Evolutionary conservation across 805 yeast genomes (phyloP).

Genomic region (Candida insectalens): DNA sequence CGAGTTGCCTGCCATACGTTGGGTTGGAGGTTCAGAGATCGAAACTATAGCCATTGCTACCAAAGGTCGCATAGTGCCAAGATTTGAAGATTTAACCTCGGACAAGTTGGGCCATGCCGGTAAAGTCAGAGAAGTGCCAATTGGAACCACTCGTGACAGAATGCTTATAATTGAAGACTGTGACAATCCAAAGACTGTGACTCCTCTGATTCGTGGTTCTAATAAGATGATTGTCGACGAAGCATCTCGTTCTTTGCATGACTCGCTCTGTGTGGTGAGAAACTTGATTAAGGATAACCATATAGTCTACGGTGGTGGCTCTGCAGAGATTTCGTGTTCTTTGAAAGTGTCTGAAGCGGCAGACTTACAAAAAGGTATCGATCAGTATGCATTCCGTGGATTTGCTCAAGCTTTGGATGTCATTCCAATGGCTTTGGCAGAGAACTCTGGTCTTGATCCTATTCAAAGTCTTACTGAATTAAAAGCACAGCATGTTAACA

Average conservation of each 20-base stretch:
- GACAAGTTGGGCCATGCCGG: conserved; percentile 88
- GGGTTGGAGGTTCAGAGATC: conserved; percentile 98
- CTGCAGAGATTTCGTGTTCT: conserved; percentile 92
- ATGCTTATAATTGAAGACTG: conserved; percentile 93
- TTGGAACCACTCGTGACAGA: conserved; percentile 94
- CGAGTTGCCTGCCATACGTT: conserved; percentile 89
- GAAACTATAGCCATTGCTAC: conserved; percentile 97
- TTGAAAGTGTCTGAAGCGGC: conserved; percentile 87
- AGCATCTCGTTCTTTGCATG: conserved; percentile 93
- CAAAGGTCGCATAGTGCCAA: conserved; percentile 91
- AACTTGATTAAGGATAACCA: conserved; percentile 86
- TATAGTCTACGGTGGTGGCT: conserved; percentile 99
- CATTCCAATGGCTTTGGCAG: conserved; percentile 92
- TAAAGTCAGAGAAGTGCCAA: conserved; percentile 73
- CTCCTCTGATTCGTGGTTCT: conserved; percentile 90
- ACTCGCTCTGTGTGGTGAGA: conserved; percentile 94
- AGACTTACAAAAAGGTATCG: conserved; percentile 87
- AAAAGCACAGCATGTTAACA: conserved; percentile 77
- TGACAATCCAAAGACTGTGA: conserved; percentile 78
- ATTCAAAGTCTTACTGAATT: conserved; percentile 80
- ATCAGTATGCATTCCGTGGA: conserved; percentile 96
- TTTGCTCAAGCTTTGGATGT: conserved; percentile 86
- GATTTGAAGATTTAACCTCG: conserved; percentile 82
- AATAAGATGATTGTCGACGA: conserved; percentile 98
- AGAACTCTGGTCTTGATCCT: conserved; percentile 92